Evolutionary conservation across 1,284 basidiomycete species (phyloP), one percentile per base, ranked within the genome.

Genomic region (Leccinum angustisporum): DNA sequence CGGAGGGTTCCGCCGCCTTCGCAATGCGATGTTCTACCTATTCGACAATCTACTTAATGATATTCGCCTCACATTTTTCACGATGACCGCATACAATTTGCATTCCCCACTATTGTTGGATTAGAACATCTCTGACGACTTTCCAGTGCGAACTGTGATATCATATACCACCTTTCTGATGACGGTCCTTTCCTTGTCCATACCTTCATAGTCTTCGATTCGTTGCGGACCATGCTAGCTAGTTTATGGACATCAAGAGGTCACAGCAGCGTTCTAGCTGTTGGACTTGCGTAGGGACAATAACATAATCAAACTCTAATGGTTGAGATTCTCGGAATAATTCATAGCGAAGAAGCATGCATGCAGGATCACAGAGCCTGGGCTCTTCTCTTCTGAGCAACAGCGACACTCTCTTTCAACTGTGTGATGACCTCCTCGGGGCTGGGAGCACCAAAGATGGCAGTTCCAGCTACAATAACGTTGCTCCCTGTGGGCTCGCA

Each of bases 391-490:
- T 80, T 83, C 72, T 89, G 88, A 11, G 88, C 92, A 21, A 81
- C 77, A 66, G 91, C 81, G 38, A 97, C 89, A 11, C 85, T 82
- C 25, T 83, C 76, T 75, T 91, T 94, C 63, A 98, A 79, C 13
- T 83, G 77, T 53, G 80, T 68, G 56, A 97, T 97, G 50, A 95
- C 93, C 51, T 84, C 76, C 63, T 90, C 88, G 0, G 97, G 93
- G 67, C 90, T 82, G 18, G 85, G 75, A 16, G 95, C 88, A 54
- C 86, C 87, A 73, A 99, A 99, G 68, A 99, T 91, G 13, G 97
- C 96, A 8, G 95, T 98, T 18, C 97, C 97, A 9, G 97, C 97
- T 13, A 99, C 97, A 66, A 99, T 95, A 65, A 99, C 95, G 73
- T 99, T 99, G 74, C 95, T 94, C 46, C 95, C 94, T 95, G 70